These are phyloP conservation scores for Trichoderma sp. DNA, from an alignment of 2,329 filamentous ascomycete genomes.

Conservation along the genomic window DNA sequence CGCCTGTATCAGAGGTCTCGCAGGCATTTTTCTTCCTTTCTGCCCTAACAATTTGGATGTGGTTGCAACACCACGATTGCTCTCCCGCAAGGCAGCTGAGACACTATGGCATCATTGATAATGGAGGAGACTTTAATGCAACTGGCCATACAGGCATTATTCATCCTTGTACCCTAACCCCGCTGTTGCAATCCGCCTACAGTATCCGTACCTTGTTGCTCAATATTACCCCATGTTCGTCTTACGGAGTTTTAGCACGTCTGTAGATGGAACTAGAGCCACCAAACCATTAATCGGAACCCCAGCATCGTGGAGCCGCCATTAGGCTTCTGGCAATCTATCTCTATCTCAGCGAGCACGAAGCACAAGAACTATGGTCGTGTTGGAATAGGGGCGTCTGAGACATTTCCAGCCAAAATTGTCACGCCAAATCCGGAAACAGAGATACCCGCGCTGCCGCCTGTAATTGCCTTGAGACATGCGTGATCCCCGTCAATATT, in stretches of 20 bases:
- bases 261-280: neutral
- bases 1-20: conserved; percentile 13
- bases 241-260: neutral
- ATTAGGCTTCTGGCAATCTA: neutral
- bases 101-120: neutral
- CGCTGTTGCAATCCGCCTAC: neutral
- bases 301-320: neutral
- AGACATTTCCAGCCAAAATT: neutral
- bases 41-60: neutral
- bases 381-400: neutral
- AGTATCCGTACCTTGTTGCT: neutral
- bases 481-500: neutral
- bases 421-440: neutral
- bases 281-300: neutral
- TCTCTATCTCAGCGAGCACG: neutral
- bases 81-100: neutral
- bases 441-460: neutral
- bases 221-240: neutral
- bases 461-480: neutral
- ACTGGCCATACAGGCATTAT: neutral
- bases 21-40: conserved; percentile 6
- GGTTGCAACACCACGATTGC: neutral
- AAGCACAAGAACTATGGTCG: neutral
- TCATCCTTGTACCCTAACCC: neutral
- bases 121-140: neutral